Conservation (phyloP, 1,284 basidiomycete species). For the Erythrobasidium hasegawianum region DNA sequence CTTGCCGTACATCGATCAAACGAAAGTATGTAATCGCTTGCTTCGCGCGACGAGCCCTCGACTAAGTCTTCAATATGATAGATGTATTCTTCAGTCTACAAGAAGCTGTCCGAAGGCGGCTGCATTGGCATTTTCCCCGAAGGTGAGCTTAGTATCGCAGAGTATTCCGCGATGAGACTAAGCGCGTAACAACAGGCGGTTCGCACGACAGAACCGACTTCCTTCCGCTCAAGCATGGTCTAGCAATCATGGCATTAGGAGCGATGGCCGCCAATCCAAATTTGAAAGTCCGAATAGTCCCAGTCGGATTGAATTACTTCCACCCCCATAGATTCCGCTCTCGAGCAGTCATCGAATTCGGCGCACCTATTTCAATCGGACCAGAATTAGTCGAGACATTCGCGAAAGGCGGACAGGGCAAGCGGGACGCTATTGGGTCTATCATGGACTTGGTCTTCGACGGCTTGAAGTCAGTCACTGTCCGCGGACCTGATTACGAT, state of each 20-base stretch:
- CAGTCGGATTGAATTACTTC: conserved; percentile 92
- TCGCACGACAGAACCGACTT: conserved; percentile 95
- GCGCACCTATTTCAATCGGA: conserved; percentile 83
- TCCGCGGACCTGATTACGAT: conserved; percentile 94
- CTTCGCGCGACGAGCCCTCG: neutral
- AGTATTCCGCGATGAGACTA: no score
- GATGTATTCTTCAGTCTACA: conserved; percentile 93
- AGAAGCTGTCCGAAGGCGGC: conserved; percentile 77
- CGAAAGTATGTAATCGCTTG: conserved; percentile 19
- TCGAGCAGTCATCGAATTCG: conserved; percentile 95
- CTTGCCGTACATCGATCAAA: conserved; percentile 37
- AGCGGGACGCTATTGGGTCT: conserved; percentile 84
- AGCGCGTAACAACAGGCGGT: no score
- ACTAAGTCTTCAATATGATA: conserved; percentile 63
- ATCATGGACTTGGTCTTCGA: conserved; percentile 92
- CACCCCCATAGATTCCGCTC: conserved; percentile 93
- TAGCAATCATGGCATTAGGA: conserved; percentile 95
- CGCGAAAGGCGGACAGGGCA: conserved; percentile 80
- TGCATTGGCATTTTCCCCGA: conserved; percentile 95
- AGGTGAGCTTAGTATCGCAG: no score
- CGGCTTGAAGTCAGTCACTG: conserved; percentile 93
- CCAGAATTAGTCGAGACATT: conserved; percentile 80
- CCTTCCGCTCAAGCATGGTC: conserved; percentile 89
- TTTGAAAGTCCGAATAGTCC: conserved; percentile 84
- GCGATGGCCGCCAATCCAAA: conserved; percentile 89